These are phyloP conservation scores for Gloeophyllum trabeum DNA, from an alignment of 768 basidiomycete species.

Conservation along the genomic window DNA sequence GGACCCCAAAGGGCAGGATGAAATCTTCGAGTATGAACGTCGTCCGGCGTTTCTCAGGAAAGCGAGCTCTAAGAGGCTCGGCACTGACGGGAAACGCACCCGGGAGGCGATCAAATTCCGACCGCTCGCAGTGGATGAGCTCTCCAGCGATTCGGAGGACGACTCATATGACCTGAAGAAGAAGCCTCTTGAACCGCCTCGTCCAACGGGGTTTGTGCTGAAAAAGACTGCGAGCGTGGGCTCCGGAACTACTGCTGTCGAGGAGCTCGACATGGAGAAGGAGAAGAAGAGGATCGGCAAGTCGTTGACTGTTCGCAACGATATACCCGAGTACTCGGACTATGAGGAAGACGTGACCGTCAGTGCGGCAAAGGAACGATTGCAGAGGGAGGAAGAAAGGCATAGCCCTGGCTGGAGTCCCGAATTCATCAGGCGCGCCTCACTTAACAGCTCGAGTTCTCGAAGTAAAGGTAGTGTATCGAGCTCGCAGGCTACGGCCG, in stretches of 20 bases:
- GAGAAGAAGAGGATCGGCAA: constrained; percentile 7
- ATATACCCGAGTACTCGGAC: constrained; percentile 19
- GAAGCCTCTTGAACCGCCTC: not conserved
- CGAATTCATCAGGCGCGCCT: constrained; percentile 29
- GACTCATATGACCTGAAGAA: not conserved
- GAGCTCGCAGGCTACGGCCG: constrained; percentile 13
- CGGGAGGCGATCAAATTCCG: constrained; percentile 28
- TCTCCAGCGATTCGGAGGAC: not conserved
- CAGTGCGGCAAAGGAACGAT: too few species aligned
- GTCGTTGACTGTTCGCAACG: constrained; percentile 3
- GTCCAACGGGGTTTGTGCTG: constrained; percentile 1
- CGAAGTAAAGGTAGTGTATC: constrained; percentile 1
- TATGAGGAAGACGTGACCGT: constrained; percentile 18
- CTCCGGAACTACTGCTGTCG: constrained; percentile 8
- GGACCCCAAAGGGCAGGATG: not conserved
- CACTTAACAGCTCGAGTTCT: not conserved
- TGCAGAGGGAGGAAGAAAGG: constrained; percentile 2
- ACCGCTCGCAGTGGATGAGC: constrained; percentile 12
- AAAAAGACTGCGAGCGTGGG: constrained; percentile 1
- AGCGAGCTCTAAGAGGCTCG: constrained; percentile 1
- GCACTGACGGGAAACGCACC: constrained; percentile 23
- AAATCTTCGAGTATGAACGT: constrained; percentile 1
- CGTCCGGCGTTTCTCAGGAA: not conserved
- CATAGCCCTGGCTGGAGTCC: constrained; percentile 32
- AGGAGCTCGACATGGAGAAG: constrained; percentile 10